Base-by-base conservation (phyloP, 2,329 filamentous ascomycete genomes). In the Gliomastix tumulicola region DNA sequence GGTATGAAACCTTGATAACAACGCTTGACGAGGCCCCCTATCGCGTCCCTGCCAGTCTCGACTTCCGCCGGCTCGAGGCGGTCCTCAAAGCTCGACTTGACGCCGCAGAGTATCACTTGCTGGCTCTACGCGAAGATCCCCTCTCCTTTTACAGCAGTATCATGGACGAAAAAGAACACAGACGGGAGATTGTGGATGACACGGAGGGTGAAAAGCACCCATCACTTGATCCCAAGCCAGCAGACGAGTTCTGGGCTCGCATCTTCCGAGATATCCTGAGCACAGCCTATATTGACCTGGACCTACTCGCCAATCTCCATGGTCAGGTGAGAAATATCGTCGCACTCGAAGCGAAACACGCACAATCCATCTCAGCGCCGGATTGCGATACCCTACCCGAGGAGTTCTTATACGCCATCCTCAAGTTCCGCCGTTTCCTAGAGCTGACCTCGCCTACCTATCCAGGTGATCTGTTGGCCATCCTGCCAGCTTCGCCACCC, bases 41-140 rank as follows among this genome's bases (percentile, higher is more conserved):
- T 39, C 55, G 68, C 4, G 36, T 64, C 1, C 74, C 75, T 2
- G 55, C 60, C 1, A 44, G 49, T 3, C 49, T 77, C 0, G 63
- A 79, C 42, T 50, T 78, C 2, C 42, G 34, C 1, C 59, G 62
- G 1, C 53, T 80, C 1, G 54, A 62, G 27, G 48, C 53, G 2
- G 45, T 79, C 5, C 53, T 75, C 1, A 49, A 47, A 3, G 68
- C 69, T 1, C 64, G 58, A 41, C 45, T 45, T 1, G 47, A 56
- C 0, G 59, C 60, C 4, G 63, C 65, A 1, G 65, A 74, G 37
- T 74, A 80, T 49, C 71, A 79, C 44, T 30, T 78, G 0, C 74
- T 65, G 65, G 46, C 62, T 0, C 53, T 82, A 4, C 63, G 75
- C 7, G 76, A 82, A 44, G 77, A 82, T 46, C 75, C 76, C 0